phyloP scores from a whole-genome alignment of 1,139 yeast species.

The Neolecta irregularis region DNA sequence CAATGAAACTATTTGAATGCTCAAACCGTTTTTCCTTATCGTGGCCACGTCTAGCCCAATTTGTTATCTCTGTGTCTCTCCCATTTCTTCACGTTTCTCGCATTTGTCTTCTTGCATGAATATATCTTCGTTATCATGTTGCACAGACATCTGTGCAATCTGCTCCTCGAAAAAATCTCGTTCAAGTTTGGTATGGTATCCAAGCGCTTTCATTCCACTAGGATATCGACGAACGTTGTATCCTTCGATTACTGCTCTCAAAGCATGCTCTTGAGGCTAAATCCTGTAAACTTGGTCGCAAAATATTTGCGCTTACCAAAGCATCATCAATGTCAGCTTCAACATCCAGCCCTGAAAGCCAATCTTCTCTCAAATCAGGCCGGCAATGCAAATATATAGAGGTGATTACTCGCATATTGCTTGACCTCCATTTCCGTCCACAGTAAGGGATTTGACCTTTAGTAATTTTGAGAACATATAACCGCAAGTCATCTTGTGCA shows the following conservation, averaged over 20 bases:
- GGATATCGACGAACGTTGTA: constrained; percentile 53
- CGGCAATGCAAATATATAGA: constrained; percentile 66
- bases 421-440: constrained; percentile 86
- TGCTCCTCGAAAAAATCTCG: constrained; percentile 31
- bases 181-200: constrained; percentile 22
- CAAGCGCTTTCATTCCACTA: constrained; percentile 37
- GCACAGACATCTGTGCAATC: constrained; percentile 21
- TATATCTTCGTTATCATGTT: constrained; percentile 9
- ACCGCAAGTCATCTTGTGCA: constrained; percentile 48
- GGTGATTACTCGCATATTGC: constrained; percentile 86
- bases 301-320: constrained; percentile 3
- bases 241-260: constrained; percentile 64
- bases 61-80: too few relatives aligned
- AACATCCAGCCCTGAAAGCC: constrained; percentile 78
- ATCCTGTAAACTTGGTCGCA: constrained; percentile 7
- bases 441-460: constrained; percentile 78
- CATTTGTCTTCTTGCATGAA: too few relatives aligned
- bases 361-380: constrained; percentile 60
- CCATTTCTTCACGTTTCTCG: too few relatives aligned
- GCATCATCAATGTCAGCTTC: constrained; percentile 64
- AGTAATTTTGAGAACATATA: constrained; percentile 54
- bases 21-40: too few relatives aligned
- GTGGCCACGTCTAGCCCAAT: too few relatives aligned
- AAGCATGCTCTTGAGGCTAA: constrained; percentile 71
- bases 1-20: too few relatives aligned